Evolutionary conservation across 1,284 basidiomycete genomes (phyloP), one percentile per base, ranked within the genome.

Genomic region (Rhodotorula sp.): DNA sequence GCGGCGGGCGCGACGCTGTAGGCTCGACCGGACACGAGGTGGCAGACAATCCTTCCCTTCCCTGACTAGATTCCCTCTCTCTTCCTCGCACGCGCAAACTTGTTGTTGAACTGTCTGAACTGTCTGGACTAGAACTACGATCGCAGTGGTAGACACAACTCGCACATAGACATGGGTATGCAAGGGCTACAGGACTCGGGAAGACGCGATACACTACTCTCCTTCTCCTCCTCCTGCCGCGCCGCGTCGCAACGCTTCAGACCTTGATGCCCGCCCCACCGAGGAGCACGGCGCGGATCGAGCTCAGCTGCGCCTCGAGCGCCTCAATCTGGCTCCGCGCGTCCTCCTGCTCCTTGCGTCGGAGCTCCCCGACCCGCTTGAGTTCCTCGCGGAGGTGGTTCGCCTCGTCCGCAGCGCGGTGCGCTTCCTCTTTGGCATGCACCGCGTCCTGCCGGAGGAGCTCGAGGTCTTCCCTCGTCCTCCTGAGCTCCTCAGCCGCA

Each of bases 221-320:
- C 39, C 39, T 39, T 7, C 39, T 39, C 39, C 15, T 39, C 39
- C 39, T 39, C 39, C 39, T 15, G 39, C 7, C 39, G 39, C 39
- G 7, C 39, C 15, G 15, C 9, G 15, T 39, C 39, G 9, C n/a
- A n/a, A 48, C 50, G 27, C 34, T 36, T 44, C 64, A 64, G 29
- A 64, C 29, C 54, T 68, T 53, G 39, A 66, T 55, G 12, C 41
- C 46, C 19, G 56, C 54, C n/a, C 63, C 55, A 21, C 68, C 61
- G 13, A 69, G 56, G 8, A 69, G 29, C 8, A 69, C 60, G 27
- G 61, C 62, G n/a, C 71, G 27, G 25, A 61, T 67, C n/a, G 55
- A 56, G 27, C 58, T 36, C 17, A 73, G 17, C 50, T 69, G 67
- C 46, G 65, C 48, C 64, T 67, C 60, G 51, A 69, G 62, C 60